Base-by-base conservation (phyloP, 352 stramenopile species). In the Phytopythium oedochilum region DNA sequence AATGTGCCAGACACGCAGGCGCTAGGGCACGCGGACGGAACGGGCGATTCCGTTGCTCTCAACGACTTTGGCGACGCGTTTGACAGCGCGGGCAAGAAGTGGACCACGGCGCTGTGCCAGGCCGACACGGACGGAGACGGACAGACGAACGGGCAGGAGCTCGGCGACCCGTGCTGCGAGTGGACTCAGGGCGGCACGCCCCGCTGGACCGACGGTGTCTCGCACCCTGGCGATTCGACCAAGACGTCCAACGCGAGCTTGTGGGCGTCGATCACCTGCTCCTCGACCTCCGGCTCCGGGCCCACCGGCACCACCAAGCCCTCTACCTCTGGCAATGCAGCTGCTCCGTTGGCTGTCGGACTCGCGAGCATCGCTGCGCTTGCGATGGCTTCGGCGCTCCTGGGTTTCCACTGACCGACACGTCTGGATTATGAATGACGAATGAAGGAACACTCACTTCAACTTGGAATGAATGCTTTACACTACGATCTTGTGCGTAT, bases 101-200 rank as follows among this genome's bases (percentile, higher is more conserved):
- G 76, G 76, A 80, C 66, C 2, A 35, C 36, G 6, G 51, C 39
- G 11, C 49, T 80, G 46, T 80, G 71, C 28, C 35, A 64, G 29
- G 53, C 39, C 17, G 70, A 79, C 60, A 61, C 60, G n/a, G 64
- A 72, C 20, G 61, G 40, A 14, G 76, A 86, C 35, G 75, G 75
- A 2, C 53, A 66, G 23, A 81, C 66, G 25, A 87, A 87, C 53
- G 76, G 76, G 10, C 26, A 76, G 38, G 76, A 87, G 51, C 60
- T 87, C 5, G 76, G 75, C 22, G 76, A 87, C 48, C 76, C 75
- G 20, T 64, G 66, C 55, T 87, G 75, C 50, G 40, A 44, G 36
- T 60, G 57, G 57, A 39, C 39, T 17, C 25, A 42, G 22, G 42
- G 42, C 1, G 36, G 38, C 36, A 64, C 31, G 11, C 44, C 57